Conservation (phyloP, 495 filamentous ascomycete species). For the Tuber microsphaerosporum region DNA sequence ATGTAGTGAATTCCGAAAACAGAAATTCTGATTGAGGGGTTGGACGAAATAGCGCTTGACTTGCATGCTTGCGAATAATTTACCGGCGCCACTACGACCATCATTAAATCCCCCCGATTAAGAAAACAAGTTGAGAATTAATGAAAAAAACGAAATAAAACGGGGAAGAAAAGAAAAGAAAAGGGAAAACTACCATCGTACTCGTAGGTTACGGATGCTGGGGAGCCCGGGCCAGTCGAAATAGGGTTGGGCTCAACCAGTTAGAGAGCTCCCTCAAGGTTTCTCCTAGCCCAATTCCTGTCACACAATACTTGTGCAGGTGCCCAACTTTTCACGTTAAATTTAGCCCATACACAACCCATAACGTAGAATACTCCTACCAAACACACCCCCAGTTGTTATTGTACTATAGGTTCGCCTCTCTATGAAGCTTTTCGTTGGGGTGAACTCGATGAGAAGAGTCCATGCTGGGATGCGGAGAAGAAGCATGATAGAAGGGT, state of each 20-base stretch:
- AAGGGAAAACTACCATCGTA: background rate
- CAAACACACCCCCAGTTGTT: background rate
- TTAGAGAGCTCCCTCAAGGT: background rate
- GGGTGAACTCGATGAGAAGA: slow-evolving; percentile 1
- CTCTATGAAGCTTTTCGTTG: background rate
- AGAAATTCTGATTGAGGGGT: background rate
- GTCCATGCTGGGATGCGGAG: slow-evolving; percentile 10
- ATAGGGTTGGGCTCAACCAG: background rate
- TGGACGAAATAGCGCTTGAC: background rate
- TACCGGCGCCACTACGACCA: background rate
- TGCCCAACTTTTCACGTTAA: background rate
- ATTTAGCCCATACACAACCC: background rate
- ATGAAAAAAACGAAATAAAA: background rate
- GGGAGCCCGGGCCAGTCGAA: background rate
- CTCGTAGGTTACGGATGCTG: background rate
- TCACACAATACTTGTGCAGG: background rate
- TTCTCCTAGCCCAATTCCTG: background rate
- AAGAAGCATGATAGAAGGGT: slow-evolving; percentile 24
- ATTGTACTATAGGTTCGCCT: background rate
- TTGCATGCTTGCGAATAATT: background rate
- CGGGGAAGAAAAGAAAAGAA: background rate
- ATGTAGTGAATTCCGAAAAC: background rate
- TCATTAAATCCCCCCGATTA: background rate
- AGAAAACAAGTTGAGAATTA: background rate
- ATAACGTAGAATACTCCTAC: background rate